phyloP scores from a whole-genome alignment of 2,329 filamentous ascomycete species.

The Ceratocystis cacaofunesta region DNA sequence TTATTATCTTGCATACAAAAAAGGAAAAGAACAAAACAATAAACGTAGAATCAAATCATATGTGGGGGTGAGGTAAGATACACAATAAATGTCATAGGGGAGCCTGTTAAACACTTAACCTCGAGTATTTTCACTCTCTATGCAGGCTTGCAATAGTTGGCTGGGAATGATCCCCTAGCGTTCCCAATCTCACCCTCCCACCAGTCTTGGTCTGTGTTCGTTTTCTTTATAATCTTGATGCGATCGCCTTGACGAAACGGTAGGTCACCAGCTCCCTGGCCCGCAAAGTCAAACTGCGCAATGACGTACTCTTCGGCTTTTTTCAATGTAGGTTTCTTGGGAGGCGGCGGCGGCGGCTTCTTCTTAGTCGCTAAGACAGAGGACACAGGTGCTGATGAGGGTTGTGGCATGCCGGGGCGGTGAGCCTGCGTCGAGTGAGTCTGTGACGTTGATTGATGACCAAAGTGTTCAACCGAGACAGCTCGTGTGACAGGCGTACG shows the following conservation, averaged over 20 bases:
- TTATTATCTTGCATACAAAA: neutral
- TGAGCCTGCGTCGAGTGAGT: conserved; percentile 1
- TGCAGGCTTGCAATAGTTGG: conserved; percentile 55
- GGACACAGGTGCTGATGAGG: neutral
- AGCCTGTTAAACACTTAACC: neutral
- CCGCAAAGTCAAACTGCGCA: conserved; percentile 61
- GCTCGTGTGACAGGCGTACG: conserved; percentile 6
- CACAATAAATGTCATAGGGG: no score
- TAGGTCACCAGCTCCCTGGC: conserved; percentile 55
- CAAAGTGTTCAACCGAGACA: conserved; percentile 14
- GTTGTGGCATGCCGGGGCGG: conserved; percentile 5
- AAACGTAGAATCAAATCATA: neutral
- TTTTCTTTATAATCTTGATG: conserved; percentile 65
- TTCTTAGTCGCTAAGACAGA: conserved; percentile 10
- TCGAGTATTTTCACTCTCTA: conserved; percentile 18
- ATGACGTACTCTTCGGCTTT: conserved; percentile 45
- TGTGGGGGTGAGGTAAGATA: neutral
- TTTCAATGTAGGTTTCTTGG: conserved; percentile 57
- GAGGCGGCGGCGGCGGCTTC: conserved; percentile 23
- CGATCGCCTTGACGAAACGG: conserved; percentile 62
- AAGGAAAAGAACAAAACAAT: neutral
- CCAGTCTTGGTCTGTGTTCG: conserved; percentile 69
- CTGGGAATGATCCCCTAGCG: conserved; percentile 57
- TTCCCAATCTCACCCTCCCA: conserved; percentile 69
- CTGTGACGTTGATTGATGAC: conserved; percentile 12